These are phyloP conservation scores for Fomitopsis pulvina DNA, from an alignment of 768 basidiomycete species.

Conservation along the genomic window DNA sequence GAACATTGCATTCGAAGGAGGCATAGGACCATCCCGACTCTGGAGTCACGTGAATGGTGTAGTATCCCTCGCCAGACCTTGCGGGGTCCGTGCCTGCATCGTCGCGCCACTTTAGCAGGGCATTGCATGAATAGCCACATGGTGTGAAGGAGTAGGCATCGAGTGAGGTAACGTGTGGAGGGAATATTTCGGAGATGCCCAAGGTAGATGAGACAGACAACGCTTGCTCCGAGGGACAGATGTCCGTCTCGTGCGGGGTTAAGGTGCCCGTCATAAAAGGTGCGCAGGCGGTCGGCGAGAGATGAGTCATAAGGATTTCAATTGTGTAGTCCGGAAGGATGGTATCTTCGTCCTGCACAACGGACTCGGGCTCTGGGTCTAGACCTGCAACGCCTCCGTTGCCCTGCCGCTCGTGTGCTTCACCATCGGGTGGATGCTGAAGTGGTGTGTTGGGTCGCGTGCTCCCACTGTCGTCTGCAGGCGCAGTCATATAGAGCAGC, in stretches of 20 bases:
- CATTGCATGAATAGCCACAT: constrained; percentile 95
- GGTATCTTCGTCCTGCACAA: constrained; percentile 15
- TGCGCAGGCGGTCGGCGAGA: constrained; percentile 65
- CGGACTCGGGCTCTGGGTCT: constrained; percentile 11
- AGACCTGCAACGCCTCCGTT: constrained; percentile 9
- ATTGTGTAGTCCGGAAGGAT: constrained; percentile 79
- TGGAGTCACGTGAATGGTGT: constrained; percentile 97
- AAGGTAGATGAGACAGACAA: constrained; percentile 59
- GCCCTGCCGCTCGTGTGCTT: constrained; percentile 11
- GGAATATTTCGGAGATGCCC: constrained; percentile 81
- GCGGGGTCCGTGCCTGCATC: constrained; percentile 23
- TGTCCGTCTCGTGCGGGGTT: constrained; percentile 22
- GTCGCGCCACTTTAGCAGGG: constrained; percentile 64
- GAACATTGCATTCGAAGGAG: constrained; percentile 98
- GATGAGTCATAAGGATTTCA: constrained; percentile 95
- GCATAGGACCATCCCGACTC: constrained; percentile 99
- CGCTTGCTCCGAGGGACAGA: constrained; percentile 45
- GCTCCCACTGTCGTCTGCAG: constrained; percentile 27
- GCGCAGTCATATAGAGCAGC: constrained; percentile 87
- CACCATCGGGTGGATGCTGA: constrained; percentile 11
- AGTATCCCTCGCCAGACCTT: constrained; percentile 76
- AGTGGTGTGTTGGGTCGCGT: constrained; percentile 24
- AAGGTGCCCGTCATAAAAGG: constrained; percentile 55
- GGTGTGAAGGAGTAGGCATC: constrained; percentile 94
- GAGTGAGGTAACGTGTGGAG: constrained; percentile 67